Base-by-base conservation (phyloP, 2,329 filamentous ascomycete genomes). In the Triangularia setosa region DNA sequence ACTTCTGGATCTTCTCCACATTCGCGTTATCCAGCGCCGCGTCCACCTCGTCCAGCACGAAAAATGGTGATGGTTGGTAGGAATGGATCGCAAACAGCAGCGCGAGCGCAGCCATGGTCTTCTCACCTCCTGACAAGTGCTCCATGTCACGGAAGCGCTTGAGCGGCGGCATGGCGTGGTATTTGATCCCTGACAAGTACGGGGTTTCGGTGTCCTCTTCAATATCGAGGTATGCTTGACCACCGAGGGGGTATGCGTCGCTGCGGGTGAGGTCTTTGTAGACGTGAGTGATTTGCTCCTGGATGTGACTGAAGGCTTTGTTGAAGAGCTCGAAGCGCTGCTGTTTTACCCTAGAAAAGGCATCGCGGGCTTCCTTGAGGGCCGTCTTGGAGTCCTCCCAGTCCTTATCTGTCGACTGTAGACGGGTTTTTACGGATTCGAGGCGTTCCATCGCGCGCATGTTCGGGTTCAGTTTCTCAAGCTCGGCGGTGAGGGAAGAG, bases 61-160 rank as follows among this genome's bases (percentile, higher is more conserved):
- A 99, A 81, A 99, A 99, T 0, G 96, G 95, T 65, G 87, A 92
- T 0, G 95, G 94, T 75, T 97, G 93, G 80, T 94, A 99, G 65
- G 90, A 93, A 80, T 99, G 95, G 63, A 99, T 93, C 23, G 95
- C 95, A 75, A 99, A 99, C 4, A 99, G 84, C 48, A 99, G 83
- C n/a, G 95, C 95, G 44, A 99, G 82, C 14, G 95, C 95, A 1
- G 95, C 95, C 89, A 99, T 99, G 0, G 95, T 99, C 83, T 99
- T 99, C 79, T 99, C 95, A 63, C 95, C 95, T 72, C 95, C 95
- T 1, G 92, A 97, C 9, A 99, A 82, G 75, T 97, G 95, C 77
- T 99, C 95, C 95, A 99, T 99, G 76, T 99, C 96, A 72, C 95
- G 87, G 85, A 99, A 99, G 55, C 95, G 92, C 80, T 99, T 99